These are phyloP conservation scores for Dothideomycetes sp. DNA, from an alignment of 2,329 filamentous ascomycete species.

Conservation along the genomic window DNA sequence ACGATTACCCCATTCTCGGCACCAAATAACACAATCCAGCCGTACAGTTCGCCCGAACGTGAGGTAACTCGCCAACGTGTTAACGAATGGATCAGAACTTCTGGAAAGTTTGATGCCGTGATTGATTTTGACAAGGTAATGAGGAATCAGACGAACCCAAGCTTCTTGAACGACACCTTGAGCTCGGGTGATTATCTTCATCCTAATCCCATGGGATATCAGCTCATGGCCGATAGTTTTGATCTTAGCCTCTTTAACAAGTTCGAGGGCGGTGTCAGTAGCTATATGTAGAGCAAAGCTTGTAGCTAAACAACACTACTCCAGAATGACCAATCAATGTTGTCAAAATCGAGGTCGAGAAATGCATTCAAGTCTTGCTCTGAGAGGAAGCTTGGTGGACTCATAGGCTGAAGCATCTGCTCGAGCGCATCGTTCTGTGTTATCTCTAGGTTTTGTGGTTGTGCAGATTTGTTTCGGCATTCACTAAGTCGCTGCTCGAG, in stretches of 20 bases:
- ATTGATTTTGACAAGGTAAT: conserved; percentile 54
- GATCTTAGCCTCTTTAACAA: conserved; percentile 45
- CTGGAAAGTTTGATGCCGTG: conserved; percentile 49
- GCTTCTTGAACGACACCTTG: conserved; percentile 42
- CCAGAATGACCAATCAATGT: conserved; percentile 14
- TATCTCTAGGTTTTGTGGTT: too few species aligned
- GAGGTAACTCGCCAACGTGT: conserved; percentile 49
- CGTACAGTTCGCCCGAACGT: conserved; percentile 46
- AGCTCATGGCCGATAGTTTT: conserved; percentile 50
- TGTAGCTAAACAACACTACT: background rate
- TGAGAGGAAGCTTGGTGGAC: too few species aligned
- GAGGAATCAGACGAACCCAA: conserved; percentile 41
- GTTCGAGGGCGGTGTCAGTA: conserved; percentile 20
- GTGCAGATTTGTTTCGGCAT: background rate
- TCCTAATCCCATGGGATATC: conserved; percentile 51
- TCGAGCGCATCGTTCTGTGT: background rate
- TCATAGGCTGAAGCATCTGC: background rate
- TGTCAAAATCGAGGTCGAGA: conserved; percentile 8
- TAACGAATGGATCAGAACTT: conserved; percentile 52
- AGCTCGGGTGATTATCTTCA: conserved; percentile 59
- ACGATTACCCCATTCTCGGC: conserved; percentile 58
- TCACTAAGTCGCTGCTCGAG: background rate
- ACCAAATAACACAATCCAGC: conserved; percentile 35
- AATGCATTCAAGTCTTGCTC: conserved; percentile 1
- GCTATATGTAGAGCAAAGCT: conserved; percentile 2